Percentiles rank a stretch among this genome's conserved stretches.
phyloP scores from a whole-genome alignment of 2,329 filamentous ascomycete species.

The Penicillium sp. region DNA sequence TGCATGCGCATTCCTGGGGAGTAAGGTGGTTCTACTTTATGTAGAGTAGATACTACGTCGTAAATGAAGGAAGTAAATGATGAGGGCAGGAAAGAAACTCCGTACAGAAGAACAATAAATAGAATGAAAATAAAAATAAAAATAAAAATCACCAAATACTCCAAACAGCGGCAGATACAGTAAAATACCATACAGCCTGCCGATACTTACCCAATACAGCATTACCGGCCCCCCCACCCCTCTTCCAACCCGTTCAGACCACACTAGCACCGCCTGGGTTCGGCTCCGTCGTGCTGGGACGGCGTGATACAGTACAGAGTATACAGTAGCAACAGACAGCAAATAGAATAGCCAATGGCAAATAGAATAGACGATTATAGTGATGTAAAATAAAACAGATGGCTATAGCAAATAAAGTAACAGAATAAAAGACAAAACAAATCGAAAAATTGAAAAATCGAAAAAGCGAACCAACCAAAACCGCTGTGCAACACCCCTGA shows the following conservation, averaged over 20 bases:
- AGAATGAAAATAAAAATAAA: background rate
- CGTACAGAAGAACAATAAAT: no score
- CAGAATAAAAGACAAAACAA: background rate
- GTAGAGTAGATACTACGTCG: background rate
- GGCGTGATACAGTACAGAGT: background rate
- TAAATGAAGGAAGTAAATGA: no score
- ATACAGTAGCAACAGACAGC: no score
- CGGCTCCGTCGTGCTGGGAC: conserved; percentile 15
- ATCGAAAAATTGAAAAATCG: background rate
- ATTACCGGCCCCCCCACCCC: no score
- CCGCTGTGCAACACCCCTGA: conserved; percentile 2
- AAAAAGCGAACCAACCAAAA: no score
- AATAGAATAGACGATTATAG: no score
- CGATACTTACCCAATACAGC: background rate
- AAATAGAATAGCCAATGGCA: no score
- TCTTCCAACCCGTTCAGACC: conserved; percentile 22
- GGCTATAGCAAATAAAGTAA: background rate
- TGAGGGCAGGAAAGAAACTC: no score
- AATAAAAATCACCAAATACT: no score
- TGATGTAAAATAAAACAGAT: no score
- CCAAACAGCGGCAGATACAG: no score
- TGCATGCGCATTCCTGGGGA: background rate
- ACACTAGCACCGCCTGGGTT: conserved; percentile 11
- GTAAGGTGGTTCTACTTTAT: background rate
- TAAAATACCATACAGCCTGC: background rate